A percentile compares a stretch with the other conserved stretches of the same genome.
These are phyloP conservation scores for Neckera pumila DNA, from an alignment of 225 moss, liverwort and hornwort species.

Conservation along the genomic window DNA sequence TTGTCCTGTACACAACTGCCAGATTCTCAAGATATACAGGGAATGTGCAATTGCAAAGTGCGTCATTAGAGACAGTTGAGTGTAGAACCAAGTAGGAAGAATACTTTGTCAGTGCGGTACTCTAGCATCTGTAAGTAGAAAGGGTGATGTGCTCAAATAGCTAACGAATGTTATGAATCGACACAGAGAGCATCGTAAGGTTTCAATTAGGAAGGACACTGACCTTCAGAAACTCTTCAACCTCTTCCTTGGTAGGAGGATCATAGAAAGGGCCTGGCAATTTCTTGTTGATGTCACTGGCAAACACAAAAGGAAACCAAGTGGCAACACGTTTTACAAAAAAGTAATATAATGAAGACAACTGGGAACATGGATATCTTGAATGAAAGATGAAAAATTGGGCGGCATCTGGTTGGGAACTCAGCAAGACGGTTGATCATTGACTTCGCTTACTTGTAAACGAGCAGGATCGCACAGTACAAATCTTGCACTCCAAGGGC, in stretches of 20 bases:
- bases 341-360: background rate
- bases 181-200: background rate
- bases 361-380: background rate
- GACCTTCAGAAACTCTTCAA: constrained; percentile 45
- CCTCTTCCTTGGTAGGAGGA: constrained; percentile 62
- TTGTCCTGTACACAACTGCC: background rate
- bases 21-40: background rate
- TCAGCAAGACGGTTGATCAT: background rate
- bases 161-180: background rate
- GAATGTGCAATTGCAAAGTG: background rate
- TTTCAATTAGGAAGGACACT: background rate
- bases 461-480: constrained; percentile 71
- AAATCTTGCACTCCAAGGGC: constrained; percentile 54
- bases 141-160: background rate
- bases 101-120: background rate
- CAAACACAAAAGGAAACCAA: background rate
- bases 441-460: constrained; percentile 57
- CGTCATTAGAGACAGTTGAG: background rate
- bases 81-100: background rate
- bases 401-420: background rate
- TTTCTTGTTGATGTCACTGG: constrained; percentile 83
- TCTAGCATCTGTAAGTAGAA: constrained; percentile 6
- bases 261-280: constrained; percentile 76
- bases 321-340: background rate
- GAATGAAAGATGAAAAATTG: background rate